Evolutionary conservation across 192 early-diverging fungal species (phyloP).

Genomic region (Chytriomyces sp.): DNA sequence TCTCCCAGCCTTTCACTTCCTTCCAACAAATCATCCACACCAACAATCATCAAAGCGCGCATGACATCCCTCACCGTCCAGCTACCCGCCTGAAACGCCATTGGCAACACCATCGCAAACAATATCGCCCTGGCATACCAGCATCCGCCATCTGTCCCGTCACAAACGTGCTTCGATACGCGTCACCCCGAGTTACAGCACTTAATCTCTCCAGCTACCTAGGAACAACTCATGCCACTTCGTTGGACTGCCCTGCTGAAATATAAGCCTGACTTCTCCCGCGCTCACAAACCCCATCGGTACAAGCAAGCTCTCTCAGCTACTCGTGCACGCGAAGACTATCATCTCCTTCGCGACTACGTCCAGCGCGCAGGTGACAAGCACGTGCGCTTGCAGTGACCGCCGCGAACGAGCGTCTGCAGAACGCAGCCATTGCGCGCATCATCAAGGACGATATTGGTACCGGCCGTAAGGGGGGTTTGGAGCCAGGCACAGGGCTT

Average conservation of each 20-base stretch:
- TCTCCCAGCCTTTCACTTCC: background rate
- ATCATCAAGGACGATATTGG: conserved; percentile 1
- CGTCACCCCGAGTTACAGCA: background rate
- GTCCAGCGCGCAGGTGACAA: no score
- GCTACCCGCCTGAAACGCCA: background rate
- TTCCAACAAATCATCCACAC: background rate
- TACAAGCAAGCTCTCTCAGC: background rate
- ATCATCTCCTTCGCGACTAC: no score
- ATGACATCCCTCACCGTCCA: background rate
- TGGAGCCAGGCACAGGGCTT: background rate
- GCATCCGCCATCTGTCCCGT: background rate
- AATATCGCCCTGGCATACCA: background rate
- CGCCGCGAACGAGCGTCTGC: background rate
- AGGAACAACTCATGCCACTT: background rate
- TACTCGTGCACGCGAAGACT: background rate
- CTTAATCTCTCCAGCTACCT: background rate
- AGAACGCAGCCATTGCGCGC: background rate
- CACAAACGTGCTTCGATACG: background rate
- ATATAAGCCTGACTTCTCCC: no score
- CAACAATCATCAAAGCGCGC: background rate
- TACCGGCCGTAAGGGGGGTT: background rate
- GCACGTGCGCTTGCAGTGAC: background rate
- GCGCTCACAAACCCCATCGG: background rate
- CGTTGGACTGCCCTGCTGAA: background rate
- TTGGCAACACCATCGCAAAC: background rate